Evolutionary conservation across 768 basidiomycete genomes (phyloP).

Genomic region (Leccinum subgranulosum): DNA sequence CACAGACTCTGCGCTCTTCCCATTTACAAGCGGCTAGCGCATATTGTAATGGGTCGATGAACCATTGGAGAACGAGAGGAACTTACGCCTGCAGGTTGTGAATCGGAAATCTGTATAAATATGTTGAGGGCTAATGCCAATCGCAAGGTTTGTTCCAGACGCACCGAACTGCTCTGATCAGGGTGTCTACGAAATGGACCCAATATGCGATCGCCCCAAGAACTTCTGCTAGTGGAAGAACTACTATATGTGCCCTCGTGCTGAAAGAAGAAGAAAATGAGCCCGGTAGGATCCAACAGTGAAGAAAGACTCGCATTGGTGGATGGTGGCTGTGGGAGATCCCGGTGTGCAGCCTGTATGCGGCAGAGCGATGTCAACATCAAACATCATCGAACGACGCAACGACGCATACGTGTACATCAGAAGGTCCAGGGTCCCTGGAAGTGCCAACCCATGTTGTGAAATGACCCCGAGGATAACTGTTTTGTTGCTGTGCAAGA

Average conservation of each 20-base stretch:
- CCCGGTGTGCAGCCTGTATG: background rate
- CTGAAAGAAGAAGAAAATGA: background rate
- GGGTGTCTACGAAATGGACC: background rate
- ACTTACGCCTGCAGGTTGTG: slow-evolving; percentile 5
- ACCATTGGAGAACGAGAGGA: background rate
- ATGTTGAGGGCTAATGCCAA: background rate
- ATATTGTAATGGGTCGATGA: background rate
- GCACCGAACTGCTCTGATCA: background rate
- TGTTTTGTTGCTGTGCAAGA: background rate
- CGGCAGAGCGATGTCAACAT: background rate
- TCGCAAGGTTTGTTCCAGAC: background rate
- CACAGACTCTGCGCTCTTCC: background rate
- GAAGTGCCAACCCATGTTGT: background rate
- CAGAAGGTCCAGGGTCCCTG: background rate
- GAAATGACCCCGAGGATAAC: background rate
- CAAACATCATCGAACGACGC: background rate
- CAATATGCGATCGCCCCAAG: background rate
- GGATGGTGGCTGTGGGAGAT: too few relatives aligned
- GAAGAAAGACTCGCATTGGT: background rate
- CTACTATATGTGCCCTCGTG: background rate
- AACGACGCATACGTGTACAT: background rate
- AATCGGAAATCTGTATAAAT: background rate
- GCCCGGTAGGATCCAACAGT: too few relatives aligned
- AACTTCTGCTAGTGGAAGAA: background rate
- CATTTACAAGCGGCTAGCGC: slow-evolving; percentile 3